Evolutionary conservation across 2,329 filamentous ascomycete genomes (phyloP).

Genomic region (Malbranchea zuffiana): DNA sequence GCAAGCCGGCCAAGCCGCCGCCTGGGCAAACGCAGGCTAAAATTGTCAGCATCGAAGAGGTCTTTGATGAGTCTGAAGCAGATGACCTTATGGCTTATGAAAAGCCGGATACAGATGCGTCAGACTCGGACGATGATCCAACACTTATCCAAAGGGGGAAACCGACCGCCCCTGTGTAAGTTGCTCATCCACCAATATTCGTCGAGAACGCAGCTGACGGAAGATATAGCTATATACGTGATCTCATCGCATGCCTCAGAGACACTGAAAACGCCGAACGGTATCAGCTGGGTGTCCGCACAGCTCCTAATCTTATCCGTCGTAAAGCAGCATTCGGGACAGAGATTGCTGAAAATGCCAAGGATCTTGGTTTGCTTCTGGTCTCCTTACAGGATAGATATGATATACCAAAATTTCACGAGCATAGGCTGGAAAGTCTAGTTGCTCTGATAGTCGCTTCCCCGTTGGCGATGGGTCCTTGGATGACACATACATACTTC

Average conservation of each 20-base stretch:
- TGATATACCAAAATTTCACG: slow-evolving; percentile 66
- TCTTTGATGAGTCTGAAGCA: slow-evolving; percentile 49
- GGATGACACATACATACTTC: slow-evolving; percentile 78
- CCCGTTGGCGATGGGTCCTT: slow-evolving; percentile 66
- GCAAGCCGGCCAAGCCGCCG: neutral
- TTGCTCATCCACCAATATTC: slow-evolving; percentile 16
- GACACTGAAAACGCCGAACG: slow-evolving; percentile 76
- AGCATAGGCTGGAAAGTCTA: slow-evolving; percentile 66
- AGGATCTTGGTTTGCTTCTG: slow-evolving; percentile 66
- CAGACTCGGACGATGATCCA: slow-evolving; percentile 89
- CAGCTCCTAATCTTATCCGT: slow-evolving; percentile 69
- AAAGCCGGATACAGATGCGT: slow-evolving; percentile 77
- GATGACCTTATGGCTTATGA: slow-evolving; percentile 65
- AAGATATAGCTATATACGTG: slow-evolving; percentile 59
- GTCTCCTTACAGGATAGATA: slow-evolving; percentile 77
- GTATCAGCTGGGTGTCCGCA: slow-evolving; percentile 66
- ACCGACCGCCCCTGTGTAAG: slow-evolving; percentile 63
- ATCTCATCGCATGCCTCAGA: slow-evolving; percentile 66
- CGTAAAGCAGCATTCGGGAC: slow-evolving; percentile 80
- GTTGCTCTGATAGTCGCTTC: slow-evolving; percentile 69
- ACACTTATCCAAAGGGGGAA: slow-evolving; percentile 77
- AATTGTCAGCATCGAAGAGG: slow-evolving; percentile 50
- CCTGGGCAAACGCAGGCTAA: slow-evolving; percentile 28
- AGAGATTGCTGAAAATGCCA: slow-evolving; percentile 73
- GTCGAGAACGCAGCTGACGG: slow-evolving; percentile 9